These are phyloP conservation scores for Protostelium mycophagum DNA, from an alignment of 78 protist species.

Conservation along the genomic window DNA sequence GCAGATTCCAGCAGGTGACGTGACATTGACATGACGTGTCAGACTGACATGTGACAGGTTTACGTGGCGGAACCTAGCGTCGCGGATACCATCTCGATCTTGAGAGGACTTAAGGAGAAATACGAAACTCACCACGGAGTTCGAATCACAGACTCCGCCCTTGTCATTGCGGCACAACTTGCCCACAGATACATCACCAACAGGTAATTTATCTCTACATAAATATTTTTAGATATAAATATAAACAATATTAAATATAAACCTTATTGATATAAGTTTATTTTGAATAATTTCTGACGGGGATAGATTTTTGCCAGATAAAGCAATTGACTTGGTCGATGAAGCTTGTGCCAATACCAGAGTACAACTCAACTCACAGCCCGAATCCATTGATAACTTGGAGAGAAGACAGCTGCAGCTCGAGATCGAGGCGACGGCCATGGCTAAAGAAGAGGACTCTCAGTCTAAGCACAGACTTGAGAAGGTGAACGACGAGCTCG, in stretches of 20 bases:
- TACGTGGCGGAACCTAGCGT: constrained; percentile 93
- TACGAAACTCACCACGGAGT: constrained; percentile 96
- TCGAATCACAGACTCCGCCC: constrained; percentile 88
- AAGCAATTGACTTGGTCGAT: constrained; percentile 98
- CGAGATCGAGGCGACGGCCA: constrained; percentile 88
- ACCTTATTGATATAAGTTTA: not conserved
- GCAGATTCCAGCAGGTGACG: constrained; percentile 96
- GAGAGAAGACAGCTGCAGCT: constrained; percentile 86
- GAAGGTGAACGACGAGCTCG: constrained; percentile 60
- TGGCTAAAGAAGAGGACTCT: constrained; percentile 78
- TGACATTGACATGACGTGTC: too few species aligned
- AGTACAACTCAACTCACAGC: constrained; percentile 93
- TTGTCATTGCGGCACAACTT: constrained; percentile 92
- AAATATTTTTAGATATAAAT: constrained; percentile 1
- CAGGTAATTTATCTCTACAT: too few species aligned
- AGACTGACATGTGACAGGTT: too few species aligned
- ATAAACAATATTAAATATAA: not conserved
- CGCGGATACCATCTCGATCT: constrained; percentile 91
- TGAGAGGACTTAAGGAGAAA: constrained; percentile 92
- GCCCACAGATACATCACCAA: constrained; percentile 88
- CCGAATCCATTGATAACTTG: constrained; percentile 86
- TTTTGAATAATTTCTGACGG: too few species aligned
- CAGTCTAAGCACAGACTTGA: constrained; percentile 60
- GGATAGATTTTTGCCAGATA: constrained; percentile 98
- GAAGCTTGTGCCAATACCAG: constrained; percentile 93